A percentile compares a stretch with the other conserved stretches of the same genome.
Evolutionary conservation across 495 filamentous ascomycete species (phyloP).

Genomic region (Letharia lupina): DNA sequence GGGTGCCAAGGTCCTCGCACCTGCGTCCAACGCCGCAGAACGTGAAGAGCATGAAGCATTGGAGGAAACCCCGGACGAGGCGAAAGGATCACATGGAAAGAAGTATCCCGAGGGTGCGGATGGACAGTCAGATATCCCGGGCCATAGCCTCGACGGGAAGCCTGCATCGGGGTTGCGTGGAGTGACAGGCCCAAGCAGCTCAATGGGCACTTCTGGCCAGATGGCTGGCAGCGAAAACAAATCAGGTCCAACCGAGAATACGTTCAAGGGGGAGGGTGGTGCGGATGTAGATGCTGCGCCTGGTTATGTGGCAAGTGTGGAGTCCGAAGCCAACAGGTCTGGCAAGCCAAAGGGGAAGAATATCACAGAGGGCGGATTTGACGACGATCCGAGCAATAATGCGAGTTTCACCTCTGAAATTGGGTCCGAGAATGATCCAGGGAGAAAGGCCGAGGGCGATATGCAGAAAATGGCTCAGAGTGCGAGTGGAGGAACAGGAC

Average conservation of each 20-base stretch:
- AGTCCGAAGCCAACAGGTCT: constrained; percentile 27
- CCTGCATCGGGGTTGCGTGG: constrained; percentile 4
- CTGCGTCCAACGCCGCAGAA: constrained; percentile 40
- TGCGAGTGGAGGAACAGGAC: constrained; percentile 31
- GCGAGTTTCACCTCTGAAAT: constrained; percentile 53
- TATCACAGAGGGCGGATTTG: constrained; percentile 47
- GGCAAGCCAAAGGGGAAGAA: constrained; percentile 49
- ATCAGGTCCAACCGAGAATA: constrained; percentile 9
- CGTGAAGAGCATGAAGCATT: constrained; percentile 41
- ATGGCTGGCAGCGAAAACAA: constrained; percentile 9
- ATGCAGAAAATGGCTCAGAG: constrained; percentile 40
- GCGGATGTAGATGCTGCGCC: constrained; percentile 31
- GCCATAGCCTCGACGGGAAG: constrained; percentile 17
- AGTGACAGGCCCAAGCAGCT: background rate
- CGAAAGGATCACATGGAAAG: constrained; percentile 19
- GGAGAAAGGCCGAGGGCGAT: constrained; percentile 43
- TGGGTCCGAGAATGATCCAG: constrained; percentile 53
- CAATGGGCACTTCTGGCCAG: constrained; percentile 10
- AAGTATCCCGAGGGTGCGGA: constrained; percentile 43
- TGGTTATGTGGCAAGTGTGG: constrained; percentile 38
- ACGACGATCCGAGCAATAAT: constrained; percentile 41
- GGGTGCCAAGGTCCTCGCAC: constrained; percentile 41
- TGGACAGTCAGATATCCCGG: constrained; percentile 43
- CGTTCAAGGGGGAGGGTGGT: constrained; percentile 12
- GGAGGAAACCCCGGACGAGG: constrained; percentile 21